Percentiles rank a stretch among this genome's conserved stretches.
phyloP scores from a whole-genome alignment of 2,329 filamentous ascomycete genomes.

The Microsporum canis region DNA sequence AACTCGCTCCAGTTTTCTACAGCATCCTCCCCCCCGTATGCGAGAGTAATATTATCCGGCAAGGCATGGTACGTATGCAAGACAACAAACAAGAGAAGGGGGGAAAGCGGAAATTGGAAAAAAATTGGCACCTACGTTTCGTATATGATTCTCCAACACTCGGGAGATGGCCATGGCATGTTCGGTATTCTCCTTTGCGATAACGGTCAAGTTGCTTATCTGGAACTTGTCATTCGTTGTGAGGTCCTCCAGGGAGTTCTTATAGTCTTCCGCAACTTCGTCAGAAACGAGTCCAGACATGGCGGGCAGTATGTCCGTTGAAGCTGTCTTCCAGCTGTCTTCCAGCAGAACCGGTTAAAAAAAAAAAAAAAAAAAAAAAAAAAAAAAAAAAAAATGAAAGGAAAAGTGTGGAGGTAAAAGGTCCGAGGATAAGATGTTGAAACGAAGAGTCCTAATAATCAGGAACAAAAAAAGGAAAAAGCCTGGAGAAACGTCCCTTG shows the following conservation, averaged over 20 bases:
- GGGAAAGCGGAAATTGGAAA: conserved; percentile 8
- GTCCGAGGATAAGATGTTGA: conserved; percentile 18
- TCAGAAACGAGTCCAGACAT: conserved; percentile 57
- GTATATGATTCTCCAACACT: conserved; percentile 84
- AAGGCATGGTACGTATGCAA: conserved; percentile 7
- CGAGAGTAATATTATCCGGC: not conserved
- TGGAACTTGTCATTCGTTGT: conserved; percentile 85
- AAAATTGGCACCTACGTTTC: conserved; percentile 58
- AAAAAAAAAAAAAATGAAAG: not conserved
- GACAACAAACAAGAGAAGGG: conserved; percentile 15
- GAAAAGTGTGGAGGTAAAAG: not conserved
- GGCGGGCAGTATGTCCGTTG: conserved; percentile 19
- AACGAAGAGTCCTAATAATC: not conserved
- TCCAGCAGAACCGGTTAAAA: conserved; percentile 14
- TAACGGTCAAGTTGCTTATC: conserved; percentile 94
- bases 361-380: conserved; percentile 23
- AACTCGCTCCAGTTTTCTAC: conserved; percentile 1
- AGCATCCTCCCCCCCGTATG: not conserved
- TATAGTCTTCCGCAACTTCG: conserved; percentile 91
- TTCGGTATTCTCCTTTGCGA: conserved; percentile 94
- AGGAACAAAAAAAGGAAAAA: not conserved
- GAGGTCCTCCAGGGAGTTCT: conserved; percentile 82
- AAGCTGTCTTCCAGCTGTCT: not conserved
- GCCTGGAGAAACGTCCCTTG: not conserved
- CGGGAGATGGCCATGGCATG: conserved; percentile 88